Conservation (phyloP, 1,284 basidiomycete species). For the Neolentinus lepideus region DNA sequence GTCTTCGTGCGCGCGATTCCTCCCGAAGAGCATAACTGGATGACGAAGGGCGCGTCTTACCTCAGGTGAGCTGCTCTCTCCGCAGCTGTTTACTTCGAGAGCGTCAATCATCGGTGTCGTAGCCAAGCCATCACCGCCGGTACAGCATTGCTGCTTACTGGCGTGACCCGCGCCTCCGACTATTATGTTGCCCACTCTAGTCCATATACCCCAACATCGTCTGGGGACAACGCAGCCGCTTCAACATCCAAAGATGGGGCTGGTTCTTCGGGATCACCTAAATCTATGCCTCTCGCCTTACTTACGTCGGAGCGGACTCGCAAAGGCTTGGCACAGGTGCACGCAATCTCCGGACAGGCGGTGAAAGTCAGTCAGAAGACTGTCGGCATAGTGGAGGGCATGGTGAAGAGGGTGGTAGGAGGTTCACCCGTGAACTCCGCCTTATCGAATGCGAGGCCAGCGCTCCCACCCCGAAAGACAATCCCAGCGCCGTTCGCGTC, state of each 20-base stretch:
- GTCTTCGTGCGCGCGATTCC: constrained; percentile 54
- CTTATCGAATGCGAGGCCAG: constrained; percentile 9
- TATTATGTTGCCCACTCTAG: constrained; percentile 55
- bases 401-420: constrained; percentile 45
- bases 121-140: constrained; percentile 66
- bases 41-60: constrained; percentile 61
- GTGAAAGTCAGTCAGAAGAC: constrained; percentile 63
- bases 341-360: constrained; percentile 58
- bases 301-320: constrained; percentile 54
- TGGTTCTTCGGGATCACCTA: background rate
- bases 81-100: background rate
- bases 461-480: constrained; percentile 14
- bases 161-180: constrained; percentile 55
- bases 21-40: constrained; percentile 66
- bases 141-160: constrained; percentile 55
- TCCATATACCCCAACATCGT: constrained; percentile 31
- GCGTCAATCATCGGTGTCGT: constrained; percentile 2
- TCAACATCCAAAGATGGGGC: constrained; percentile 15
- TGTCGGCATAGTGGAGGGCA: constrained; percentile 50
- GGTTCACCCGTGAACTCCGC: background rate
- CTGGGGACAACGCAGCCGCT: constrained; percentile 31
- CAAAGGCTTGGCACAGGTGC: constrained; percentile 49
- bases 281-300: constrained; percentile 40
- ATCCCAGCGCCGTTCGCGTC: constrained; percentile 6
- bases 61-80: constrained; percentile 45